Base-by-base conservation (phyloP, 352 stramenopile genomes). In the Globisporangium megalacanthum region DNA sequence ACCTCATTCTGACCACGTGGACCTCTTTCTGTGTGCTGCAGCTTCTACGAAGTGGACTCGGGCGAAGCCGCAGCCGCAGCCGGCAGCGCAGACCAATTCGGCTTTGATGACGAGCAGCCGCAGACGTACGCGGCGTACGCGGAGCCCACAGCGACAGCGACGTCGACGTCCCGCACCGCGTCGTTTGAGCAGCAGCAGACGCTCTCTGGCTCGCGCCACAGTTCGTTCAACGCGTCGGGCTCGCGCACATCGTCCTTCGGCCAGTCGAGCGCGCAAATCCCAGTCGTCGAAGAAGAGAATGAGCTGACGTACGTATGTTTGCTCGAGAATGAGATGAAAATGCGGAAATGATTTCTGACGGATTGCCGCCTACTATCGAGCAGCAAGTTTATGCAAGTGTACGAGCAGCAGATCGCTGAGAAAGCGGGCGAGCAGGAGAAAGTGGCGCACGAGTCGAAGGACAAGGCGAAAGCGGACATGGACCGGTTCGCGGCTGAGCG, bases 401-500 rank as follows among this genome's bases (percentile, higher is more conserved):
- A 79, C 52, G 76, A 91, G 47, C 62, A 80, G 39, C 73, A 87
- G 63, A 85, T 89, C 53, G 76, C 75, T 5, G 50, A 75, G 44
- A 89, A 91, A 66, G 75, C 78, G 2, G 36, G 72, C 33, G 80
- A 91, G 58, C 80, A 91, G 63, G 79, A 86, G 60, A 87, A 88
- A 55, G 79, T 91, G 52, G 73, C 73, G 17, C 63, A 76, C n/a
- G 73, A 79, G 65, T 86, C 73, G 61, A 89, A 89, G 60, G 72
- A 73, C 19, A 89, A 89, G 66, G 77, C 79, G 6, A 68, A 83
- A 61, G 62, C 71, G 17, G 66, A 79, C 60, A 87, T 89, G 73
- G 78, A 83, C 0, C 73, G 91, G 48, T 97, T 98, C 59, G 51
- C 90, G 47, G 70, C 77, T 10, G 86, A 97, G 57, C 78, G 88